phyloP scores from a whole-genome alignment of 176 grass and related monocot genomes.

The Oropetium thomaeum region DNA sequence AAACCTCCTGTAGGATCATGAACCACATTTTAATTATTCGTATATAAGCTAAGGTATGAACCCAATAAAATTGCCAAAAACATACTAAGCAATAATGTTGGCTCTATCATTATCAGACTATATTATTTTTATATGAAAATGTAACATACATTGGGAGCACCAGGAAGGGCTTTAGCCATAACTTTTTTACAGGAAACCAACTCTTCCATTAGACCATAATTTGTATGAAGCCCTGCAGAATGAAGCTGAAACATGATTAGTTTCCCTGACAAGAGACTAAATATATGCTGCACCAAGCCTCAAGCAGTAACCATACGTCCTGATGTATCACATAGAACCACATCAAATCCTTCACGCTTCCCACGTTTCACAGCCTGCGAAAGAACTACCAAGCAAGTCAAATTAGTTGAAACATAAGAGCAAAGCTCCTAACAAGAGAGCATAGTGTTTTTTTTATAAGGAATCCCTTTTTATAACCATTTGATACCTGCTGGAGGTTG shows the following conservation, averaged over 20 bases:
- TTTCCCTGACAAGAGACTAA: not conserved
- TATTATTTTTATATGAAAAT: constrained; percentile 2
- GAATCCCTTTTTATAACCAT: constrained; percentile 1
- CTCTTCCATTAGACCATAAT: constrained; percentile 97
- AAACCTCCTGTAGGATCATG: constrained; percentile 59
- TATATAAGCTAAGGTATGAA: constrained; percentile 2
- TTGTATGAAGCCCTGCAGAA: constrained; percentile 89
- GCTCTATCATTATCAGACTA: not conserved
- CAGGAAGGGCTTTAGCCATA: constrained; percentile 72
- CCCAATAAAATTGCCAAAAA: not conserved
- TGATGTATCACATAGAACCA: constrained; percentile 94
- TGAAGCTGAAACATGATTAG: not conserved
- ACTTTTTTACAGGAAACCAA: constrained; percentile 85
- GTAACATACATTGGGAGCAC: constrained; percentile 80
- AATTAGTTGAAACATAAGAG: constrained; percentile 50
- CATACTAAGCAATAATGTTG: not conserved
- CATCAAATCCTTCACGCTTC: constrained; percentile 80
- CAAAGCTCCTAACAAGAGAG: not conserved
- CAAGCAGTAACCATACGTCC: constrained; percentile 66
- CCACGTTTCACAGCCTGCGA: constrained; percentile 90
- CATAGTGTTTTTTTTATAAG: constrained; percentile 15
- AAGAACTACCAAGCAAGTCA: constrained; percentile 80
- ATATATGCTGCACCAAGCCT: not conserved
- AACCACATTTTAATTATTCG: not conserved
- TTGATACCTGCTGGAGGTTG: constrained; percentile 70